Evolutionary conservation across 1,284 basidiomycete genomes (phyloP), one percentile per base, ranked within the genome.

Genomic region (Cryptococcus wingfieldii): DNA sequence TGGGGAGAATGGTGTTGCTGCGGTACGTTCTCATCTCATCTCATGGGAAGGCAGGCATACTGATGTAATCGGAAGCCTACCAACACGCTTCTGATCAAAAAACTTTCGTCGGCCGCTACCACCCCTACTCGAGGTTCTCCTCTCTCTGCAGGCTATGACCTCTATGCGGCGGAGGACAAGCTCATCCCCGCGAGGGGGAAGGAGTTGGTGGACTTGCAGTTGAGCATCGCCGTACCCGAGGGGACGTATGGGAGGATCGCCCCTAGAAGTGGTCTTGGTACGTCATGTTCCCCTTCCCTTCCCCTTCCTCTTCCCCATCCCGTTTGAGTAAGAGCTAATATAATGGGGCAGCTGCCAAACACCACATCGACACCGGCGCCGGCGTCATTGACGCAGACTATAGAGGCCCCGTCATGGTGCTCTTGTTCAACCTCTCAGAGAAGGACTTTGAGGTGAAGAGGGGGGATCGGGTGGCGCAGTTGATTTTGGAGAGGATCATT

Each of bases 311-410:
- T 18, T 41, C 25, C 19, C 49, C 49, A 9, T 39, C 23, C 27
- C 13, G n/a, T 34, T 5, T 39, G 4, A 41, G 18, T 43, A 19
- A 38, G 28, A 37, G 34, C 1, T 23, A 16, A 28, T n/a, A 4
- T 38, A n/a, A 25, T 53, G 55, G 51, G 52, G 14, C 25, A 94
- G 95, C 96, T 8, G 89, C 88, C 42, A 98, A 99, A 75, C 93
- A 92, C 77, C 95, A 94, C 82, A 98, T 98, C 64, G 90, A 96
- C 74, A 95, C 91, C 0, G 96, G 96, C 3, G 96, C 96, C 4
- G 96, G 96, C 42, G 96, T 99, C 16, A 86, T 99, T 55, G 96
- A 99, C 65, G 89, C 90, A 14, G 96, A 99, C 76, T 98, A 99
- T 77, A 83, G 96, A 45, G 96, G 96, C 6, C 80, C 86, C 8